These are phyloP conservation scores for Tuber aestivum DNA, from an alignment of 495 filamentous ascomycete genomes.

Conservation along the genomic window DNA sequence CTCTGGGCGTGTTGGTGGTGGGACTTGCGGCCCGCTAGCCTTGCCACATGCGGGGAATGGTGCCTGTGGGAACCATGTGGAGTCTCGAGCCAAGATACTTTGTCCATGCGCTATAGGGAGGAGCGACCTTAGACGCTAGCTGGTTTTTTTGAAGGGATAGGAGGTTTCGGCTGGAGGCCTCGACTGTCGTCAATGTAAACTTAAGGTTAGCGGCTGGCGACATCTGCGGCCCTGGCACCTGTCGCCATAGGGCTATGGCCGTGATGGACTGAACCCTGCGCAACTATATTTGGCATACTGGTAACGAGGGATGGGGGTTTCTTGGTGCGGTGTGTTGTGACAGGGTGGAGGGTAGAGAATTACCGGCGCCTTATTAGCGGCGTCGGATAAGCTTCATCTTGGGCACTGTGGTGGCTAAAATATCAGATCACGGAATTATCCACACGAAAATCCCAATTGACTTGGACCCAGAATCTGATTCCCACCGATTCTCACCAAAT, in stretches of 20 bases:
- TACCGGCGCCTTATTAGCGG: too few species aligned
- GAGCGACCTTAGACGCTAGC: slow-evolving; percentile 13
- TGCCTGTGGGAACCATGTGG: neutral
- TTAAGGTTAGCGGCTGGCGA: neutral
- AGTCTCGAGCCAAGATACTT: neutral
- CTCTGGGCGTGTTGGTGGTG: neutral
- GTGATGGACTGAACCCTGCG: neutral
- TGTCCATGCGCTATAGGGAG: neutral
- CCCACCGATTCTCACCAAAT: too few species aligned
- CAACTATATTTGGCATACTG: neutral
- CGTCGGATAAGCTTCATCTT: too few species aligned
- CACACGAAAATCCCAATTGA: too few species aligned
- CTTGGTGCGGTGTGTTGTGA: too few species aligned
- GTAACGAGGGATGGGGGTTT: too few species aligned
- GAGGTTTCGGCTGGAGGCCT: neutral
- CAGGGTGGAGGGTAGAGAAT: too few species aligned
- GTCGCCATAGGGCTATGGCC: neutral
- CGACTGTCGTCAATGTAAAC: neutral
- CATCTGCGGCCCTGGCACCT: neutral
- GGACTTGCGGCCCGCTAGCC: neutral
- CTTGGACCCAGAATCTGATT: too few species aligned
- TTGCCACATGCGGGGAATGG: neutral
- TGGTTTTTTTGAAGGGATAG: slow-evolving; percentile 23
- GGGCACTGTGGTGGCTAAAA: too few species aligned
- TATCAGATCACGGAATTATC: too few species aligned